phyloP scores from a whole-genome alignment of 306 rosid genomes.

The Casuarina glauca region DNA sequence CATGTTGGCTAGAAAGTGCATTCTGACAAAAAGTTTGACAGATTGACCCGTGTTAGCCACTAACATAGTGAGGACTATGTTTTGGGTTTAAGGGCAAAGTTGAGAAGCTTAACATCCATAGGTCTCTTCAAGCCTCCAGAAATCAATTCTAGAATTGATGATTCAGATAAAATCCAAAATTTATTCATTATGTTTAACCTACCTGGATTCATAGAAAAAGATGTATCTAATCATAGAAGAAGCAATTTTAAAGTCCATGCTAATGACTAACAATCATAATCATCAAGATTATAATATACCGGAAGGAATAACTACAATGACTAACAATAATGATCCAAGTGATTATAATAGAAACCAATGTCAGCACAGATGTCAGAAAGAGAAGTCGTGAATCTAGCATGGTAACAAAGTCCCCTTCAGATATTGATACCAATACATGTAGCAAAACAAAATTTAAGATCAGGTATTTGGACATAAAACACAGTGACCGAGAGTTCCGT shows the following conservation, averaged over 20 bases:
- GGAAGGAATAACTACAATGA: neutral
- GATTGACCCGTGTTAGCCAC: neutral
- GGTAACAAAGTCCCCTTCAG: neutral
- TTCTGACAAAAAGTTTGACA: neutral
- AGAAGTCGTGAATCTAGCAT: neutral
- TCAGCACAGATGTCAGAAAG: neutral
- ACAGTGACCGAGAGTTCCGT: neutral
- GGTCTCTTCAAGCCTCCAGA: neutral
- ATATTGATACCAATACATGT: neutral
- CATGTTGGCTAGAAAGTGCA: neutral
- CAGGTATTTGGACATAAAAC: neutral
- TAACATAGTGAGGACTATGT: neutral
- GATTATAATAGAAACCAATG: neutral
- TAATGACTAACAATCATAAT: neutral
- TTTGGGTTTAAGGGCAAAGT: neutral
- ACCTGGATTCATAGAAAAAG: neutral
- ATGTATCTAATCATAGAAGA: neutral
- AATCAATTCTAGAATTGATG: neutral
- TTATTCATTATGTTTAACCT: neutral
- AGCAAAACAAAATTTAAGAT: neutral
- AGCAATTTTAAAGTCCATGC: neutral
- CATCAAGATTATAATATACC: neutral
- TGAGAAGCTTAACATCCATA: neutral
- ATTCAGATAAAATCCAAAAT: neutral
- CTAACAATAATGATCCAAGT: neutral